Evolutionary conservation across 176 grass and related monocot species (phyloP), one percentile per base, ranked within the genome.

Genomic region (Saccharum officinarum): DNA sequence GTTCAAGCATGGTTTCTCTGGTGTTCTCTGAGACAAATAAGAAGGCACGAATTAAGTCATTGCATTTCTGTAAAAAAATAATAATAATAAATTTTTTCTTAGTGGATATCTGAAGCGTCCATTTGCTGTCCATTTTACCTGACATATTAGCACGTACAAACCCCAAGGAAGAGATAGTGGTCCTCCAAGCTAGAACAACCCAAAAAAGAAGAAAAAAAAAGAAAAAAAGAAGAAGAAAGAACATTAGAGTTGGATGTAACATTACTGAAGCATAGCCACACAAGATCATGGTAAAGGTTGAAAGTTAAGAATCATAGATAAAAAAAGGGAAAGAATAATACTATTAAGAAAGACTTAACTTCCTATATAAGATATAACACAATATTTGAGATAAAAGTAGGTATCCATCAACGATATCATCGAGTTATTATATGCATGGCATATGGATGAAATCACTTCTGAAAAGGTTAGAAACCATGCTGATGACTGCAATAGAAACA

Each of bases 111-210:
- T 14, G 16, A 77, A 70, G 28, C 6, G 76, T 68, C 7, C 22
- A 40, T 44, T n/a, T 71, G 33, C 22, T 71, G 12, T 71, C 3
- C 17, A 28, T 31, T 55, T 77, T 91, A 99, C 97, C 93, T 96
- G 97, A 55, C 93, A 99, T 94, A 99, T 86, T 77, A 99, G 84
- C 49, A 99, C 97, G 22, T 99, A 99, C n/a, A 99, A 86, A 34
- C 92, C 97, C 97, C 97, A 99, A 79, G 97, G 97, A 77, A 99
- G 92, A 81, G 97, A 99, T 10, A 99, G 61, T 2, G 89, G 91
- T 5, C 97, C 95, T 22, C 95, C 93, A 78, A 98, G 87, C 95
- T 98, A 30, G 14, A 61, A 69, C 4, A 77, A 38, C 82, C 39
- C n/a, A 70, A 34, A 81, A 67, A 52, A 1, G 5, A 0, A 4